Conservation (phyloP, 345 rosid species). For the Eucalyptus marginata region DNA sequence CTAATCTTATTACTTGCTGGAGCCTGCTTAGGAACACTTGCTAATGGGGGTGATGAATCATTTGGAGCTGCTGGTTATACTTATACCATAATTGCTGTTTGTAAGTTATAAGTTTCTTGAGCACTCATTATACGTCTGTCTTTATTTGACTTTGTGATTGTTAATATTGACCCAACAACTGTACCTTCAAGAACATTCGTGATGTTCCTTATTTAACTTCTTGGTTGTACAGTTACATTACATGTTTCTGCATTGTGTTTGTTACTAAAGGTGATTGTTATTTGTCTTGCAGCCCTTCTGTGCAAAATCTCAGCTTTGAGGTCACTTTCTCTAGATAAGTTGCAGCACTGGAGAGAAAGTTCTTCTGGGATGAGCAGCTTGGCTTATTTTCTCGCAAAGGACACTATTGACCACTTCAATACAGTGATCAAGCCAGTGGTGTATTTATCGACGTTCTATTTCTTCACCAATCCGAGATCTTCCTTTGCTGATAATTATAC, state of each 20-base stretch:
- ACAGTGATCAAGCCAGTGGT: slow-evolving; percentile 77
- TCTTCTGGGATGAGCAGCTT: slow-evolving; percentile 89
- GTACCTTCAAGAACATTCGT: not conserved
- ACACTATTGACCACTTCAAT: slow-evolving; percentile 74
- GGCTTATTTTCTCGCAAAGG: slow-evolving; percentile 92
- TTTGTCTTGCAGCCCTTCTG: slow-evolving; percentile 60
- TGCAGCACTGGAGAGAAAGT: slow-evolving; percentile 95
- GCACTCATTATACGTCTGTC: not conserved
- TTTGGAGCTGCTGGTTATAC: slow-evolving; percentile 74
- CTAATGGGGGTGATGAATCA: slow-evolving; percentile 45
- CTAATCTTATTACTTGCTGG: slow-evolving; percentile 89
- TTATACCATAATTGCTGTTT: slow-evolving; percentile 83
- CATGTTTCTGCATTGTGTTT: not conserved
- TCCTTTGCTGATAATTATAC: slow-evolving; percentile 62
- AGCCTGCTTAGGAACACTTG: slow-evolving; percentile 77
- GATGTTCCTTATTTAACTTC: not conserved
- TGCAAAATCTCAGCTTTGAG: slow-evolving; percentile 90
- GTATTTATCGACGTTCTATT: slow-evolving; percentile 86
- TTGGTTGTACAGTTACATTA: not conserved
- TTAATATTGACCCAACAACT: not conserved
- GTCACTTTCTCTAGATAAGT: slow-evolving; percentile 76
- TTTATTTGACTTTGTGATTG: not conserved
- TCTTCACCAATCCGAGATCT: slow-evolving; percentile 89
- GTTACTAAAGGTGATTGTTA: not conserved
- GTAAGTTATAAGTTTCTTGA: slow-evolving; percentile 23